Evolutionary conservation across 768 basidiomycete species (phyloP), one percentile per base, ranked within the genome.

Genomic region (Termitomyces sp.): DNA sequence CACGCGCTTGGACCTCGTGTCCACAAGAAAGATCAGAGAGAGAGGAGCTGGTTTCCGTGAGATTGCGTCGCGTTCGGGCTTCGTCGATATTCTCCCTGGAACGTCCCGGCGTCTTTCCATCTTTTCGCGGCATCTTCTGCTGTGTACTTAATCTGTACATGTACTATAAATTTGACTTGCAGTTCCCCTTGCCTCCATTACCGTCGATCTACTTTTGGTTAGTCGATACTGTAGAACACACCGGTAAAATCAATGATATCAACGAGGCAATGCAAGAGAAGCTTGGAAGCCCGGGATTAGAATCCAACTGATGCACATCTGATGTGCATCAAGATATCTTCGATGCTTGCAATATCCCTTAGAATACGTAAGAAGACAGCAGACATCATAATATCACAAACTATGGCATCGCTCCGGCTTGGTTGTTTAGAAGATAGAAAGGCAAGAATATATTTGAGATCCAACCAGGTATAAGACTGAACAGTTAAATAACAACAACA

Each of bases 41-140:
- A 54, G 38, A 54, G 47, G 48, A 54, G 28, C 5, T 50, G 52
- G 48, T 47, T 56, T 48, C 41, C 52, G 17, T 57, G 40, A 47
- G 41, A 11, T 1, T n/a, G n/a, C 26, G 38, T 43, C 43, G 35
- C 15, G 2, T 28, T 47, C 14, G 14, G 48, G 6, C 37, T 43
- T 43, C 5, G 23, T 50, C 12, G 17, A 41, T n/a, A n/a, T 30
- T 14, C 6, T 44, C 44, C 33, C 28, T 31, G 35, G 35, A 50
- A 38, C 23, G 38, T 26, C 26, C n/a, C 15, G 50, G 55, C 2
- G 33, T n/a, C 12, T 31, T 1, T 15, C 26, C 50, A 38, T 17
- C 37, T 17, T 38, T 7, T 38, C 15, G 17, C 37, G 14, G 19
- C 19, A 35, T 19, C 8, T 9, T n/a, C 8, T n/a, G 3, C 8